Evolutionary conservation across 2,329 filamentous ascomycete genomes (phyloP), one percentile per base, ranked within the genome.

Genomic region (Fusarium goolgardi): DNA sequence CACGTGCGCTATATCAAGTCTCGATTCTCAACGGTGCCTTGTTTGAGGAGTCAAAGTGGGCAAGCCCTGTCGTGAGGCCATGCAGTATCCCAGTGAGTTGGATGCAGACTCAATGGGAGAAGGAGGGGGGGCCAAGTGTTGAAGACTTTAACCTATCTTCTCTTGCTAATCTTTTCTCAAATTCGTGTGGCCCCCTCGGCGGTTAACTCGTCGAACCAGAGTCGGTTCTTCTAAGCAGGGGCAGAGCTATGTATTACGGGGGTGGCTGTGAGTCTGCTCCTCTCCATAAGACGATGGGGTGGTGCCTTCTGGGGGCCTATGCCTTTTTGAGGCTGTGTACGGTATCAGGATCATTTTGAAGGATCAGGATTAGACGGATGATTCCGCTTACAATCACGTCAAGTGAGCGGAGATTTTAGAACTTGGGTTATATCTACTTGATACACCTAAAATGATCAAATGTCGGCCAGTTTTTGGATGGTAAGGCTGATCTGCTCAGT

Each of bases 241-340:
- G 21, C 39, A 44, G 23, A 16, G 16, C 32, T 43, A 27, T 59
- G 46, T 25, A 25, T 40, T 32, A 53, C 39, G 46, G 53, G 60
- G 60, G 54, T 64, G 60, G 45, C 59, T 64, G 59, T 64, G 61
- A 60, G 27, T 23, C 29, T 29, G 20, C 31, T 51, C 45, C 29
- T 46, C n/a, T 40, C 23, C 34, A 40, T 20, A 51, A 29, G 32
- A 29, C 20, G 46, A 35, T 18, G 18, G 34, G 15, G 37, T 55
- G 35, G 50, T 55, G 58, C 46, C 56, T n/a, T 15, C 25, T 13
- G 20, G 25, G 16, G 41, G 46, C 32, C 46, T 47, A 39, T 53
- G 21, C 31, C 41, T 39, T 31, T 46, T 40, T 18, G 54, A 37
- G 61, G 60, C 58, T 63, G 50, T 63, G 59, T 55, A n/a, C 32